phyloP scores from a whole-genome alignment of 2,329 filamentous ascomycete genomes.

The Curvularia hawaiiensis region DNA sequence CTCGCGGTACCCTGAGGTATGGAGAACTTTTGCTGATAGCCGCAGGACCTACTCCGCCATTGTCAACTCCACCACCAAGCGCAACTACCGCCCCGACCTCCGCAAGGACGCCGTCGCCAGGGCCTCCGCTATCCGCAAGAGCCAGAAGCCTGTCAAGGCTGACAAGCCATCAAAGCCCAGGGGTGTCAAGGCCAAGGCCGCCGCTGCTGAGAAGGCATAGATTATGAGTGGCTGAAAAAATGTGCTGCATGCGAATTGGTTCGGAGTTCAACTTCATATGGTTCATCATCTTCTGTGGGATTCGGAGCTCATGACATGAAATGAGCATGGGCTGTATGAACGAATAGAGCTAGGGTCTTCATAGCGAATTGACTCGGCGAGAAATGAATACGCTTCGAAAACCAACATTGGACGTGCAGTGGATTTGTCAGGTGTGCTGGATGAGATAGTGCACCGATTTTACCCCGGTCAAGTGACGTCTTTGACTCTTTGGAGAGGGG shows the following conservation, averaged over 20 bases:
- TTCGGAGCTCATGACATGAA: conserved; percentile 18
- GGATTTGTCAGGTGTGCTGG: background rate
- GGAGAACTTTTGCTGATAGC: conserved; percentile 6
- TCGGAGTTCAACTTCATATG: conserved; percentile 30
- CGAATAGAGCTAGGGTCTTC: conserved; percentile 15
- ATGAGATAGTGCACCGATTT: background rate
- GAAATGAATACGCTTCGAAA: conserved; percentile 20
- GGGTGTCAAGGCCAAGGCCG: conserved; percentile 80
- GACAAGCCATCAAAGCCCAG: conserved; percentile 74
- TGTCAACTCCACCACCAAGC: conserved; percentile 81
- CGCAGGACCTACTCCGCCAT: conserved; percentile 81
- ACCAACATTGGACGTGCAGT: conserved; percentile 2
- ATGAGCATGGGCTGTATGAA: conserved; percentile 18
- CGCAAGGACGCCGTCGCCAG: conserved; percentile 75
- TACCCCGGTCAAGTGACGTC: background rate
- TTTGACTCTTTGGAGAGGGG: background rate
- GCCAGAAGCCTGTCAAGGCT: conserved; percentile 80
- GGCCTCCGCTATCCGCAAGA: conserved; percentile 80
- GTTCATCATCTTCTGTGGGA: conserved; percentile 23
- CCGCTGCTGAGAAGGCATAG: conserved; percentile 57
- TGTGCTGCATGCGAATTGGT: conserved; percentile 18
- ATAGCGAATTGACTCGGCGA: conserved; percentile 17
- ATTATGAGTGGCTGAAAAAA: conserved; percentile 15
- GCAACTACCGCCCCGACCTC: conserved; percentile 72
- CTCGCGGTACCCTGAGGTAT: background rate